Base-by-base conservation (phyloP, 2,329 filamentous ascomycete species). In the Talaromyces sp. region DNA sequence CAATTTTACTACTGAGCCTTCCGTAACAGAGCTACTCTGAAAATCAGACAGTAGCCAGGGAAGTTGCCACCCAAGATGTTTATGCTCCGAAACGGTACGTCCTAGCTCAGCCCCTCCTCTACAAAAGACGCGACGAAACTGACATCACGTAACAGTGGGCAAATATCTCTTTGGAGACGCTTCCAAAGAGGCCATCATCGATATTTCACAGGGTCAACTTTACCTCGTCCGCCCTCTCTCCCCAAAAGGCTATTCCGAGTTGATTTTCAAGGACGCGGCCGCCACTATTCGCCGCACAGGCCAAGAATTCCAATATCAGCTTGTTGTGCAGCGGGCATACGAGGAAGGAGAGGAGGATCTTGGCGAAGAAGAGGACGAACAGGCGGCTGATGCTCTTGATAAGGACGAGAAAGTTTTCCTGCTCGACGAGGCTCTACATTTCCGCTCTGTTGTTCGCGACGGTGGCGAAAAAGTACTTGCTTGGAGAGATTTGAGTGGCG, bases 381-480 rank as follows among this genome's bases (percentile, higher is more conserved):
- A 96, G 78, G 88, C 84, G 54, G 89, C 86, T 51, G 90, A 93
- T 70, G 86, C 85, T n/a, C 81, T 95, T 26, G 93, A 97, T 70
- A 91, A 92, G 68, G 96, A 99, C 88, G 95, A 99, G 78, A 97
- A 96, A 81, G 93, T 89, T 0, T 99, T 98, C 73, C 78, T 98
- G 54, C 87, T 99, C n/a, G 93, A 98, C 83, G 89, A 97, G 74
- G 86, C 86, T 58, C 82, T 99, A 41, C 91, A 91, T 71, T 91
- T 99, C 70, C 88, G 93, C 60, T 89, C 91, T 50, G 91, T 96
- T 73, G 84, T 89, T 64, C 85, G 93, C 65, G 86, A 91, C 64
- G 87, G 86, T 41, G 90, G 89, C 24, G 90, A 96, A 68, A 91
- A 89, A 70, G 87, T 98, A 9, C 84, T 99, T 65, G 93, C 93